Percentiles rank a stretch among this genome's conserved stretches.
Conservation (phyloP, 2,329 filamentous ascomycete species). For the Neoarthrinium moseri region DNA sequence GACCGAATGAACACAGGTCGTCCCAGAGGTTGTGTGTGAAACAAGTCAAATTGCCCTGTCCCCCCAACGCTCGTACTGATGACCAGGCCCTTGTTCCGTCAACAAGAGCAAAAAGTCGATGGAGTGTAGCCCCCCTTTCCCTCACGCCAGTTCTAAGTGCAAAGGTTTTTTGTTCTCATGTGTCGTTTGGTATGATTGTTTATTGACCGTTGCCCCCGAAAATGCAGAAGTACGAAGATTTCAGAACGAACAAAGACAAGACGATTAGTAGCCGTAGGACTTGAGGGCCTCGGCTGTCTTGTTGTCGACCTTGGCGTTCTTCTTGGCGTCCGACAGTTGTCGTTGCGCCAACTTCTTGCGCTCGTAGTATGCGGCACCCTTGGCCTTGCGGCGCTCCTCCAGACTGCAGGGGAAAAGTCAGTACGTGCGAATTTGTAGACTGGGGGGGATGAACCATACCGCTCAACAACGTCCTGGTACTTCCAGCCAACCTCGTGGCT, state of each 20-base stretch:
- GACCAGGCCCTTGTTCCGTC: constrained; percentile 17
- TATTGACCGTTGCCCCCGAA: constrained; percentile 21
- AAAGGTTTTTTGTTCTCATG: constrained; percentile 27
- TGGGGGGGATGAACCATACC: no score
- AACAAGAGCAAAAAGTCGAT: constrained; percentile 32
- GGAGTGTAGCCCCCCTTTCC: constrained; percentile 29
- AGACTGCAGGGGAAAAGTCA: constrained; percentile 60
- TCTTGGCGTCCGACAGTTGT: constrained; percentile 90
- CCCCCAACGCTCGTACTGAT: constrained; percentile 11
- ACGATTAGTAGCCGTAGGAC: constrained; percentile 80
- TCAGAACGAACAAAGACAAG: constrained; percentile 20
- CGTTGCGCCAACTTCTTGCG: constrained; percentile 96
- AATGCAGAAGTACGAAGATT: constrained; percentile 22
- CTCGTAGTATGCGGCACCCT: constrained; percentile 99
- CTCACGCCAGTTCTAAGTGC: constrained; percentile 34
- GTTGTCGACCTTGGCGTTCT: constrained; percentile 81
- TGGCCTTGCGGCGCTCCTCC: constrained; percentile 99
- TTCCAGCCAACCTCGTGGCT: constrained; percentile 99
- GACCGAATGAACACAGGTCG: constrained; percentile 32
- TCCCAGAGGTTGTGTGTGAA: constrained; percentile 12
- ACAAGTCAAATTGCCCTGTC: constrained; percentile 9
- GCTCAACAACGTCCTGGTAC: constrained; percentile 98
- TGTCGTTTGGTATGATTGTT: constrained; percentile 26
- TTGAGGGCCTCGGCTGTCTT: constrained; percentile 88
- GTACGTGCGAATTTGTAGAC: no score